phyloP scores from a whole-genome alignment of 768 basidiomycete species.

The Naganishia vaughanmartiniae region DNA sequence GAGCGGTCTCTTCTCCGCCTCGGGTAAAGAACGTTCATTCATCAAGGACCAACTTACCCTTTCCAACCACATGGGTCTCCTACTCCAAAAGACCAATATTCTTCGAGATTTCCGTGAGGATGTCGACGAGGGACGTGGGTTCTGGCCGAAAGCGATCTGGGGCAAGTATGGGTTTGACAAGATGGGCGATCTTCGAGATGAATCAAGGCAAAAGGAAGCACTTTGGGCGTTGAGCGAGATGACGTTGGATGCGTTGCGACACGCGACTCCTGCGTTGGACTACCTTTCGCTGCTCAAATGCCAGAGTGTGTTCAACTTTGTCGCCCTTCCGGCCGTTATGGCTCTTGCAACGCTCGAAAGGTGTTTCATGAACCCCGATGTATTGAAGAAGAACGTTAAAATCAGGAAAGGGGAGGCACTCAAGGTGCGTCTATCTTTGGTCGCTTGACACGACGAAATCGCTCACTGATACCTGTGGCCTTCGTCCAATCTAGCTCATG shows the following conservation, averaged over 20 bases:
- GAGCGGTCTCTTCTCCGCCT: conserved; percentile 79
- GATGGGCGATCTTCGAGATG: conserved; percentile 52
- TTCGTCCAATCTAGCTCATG: conserved; percentile 64
- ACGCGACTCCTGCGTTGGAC: conserved; percentile 80
- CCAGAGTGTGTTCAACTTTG: conserved; percentile 93
- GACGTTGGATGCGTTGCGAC: conserved; percentile 80
- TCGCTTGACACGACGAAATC: neutral
- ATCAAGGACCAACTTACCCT: conserved; percentile 78
- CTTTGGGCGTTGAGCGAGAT: conserved; percentile 81
- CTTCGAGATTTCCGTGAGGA: conserved; percentile 94
- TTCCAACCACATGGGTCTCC: conserved; percentile 88
- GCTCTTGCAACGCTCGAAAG: conserved; percentile 87
- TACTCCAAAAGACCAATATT: conserved; percentile 98
- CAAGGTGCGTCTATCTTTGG: conserved; percentile 57
- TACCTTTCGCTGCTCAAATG: conserved; percentile 82
- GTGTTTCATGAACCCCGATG: conserved; percentile 87
- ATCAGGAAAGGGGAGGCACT: conserved; percentile 91
- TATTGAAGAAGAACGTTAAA: conserved; percentile 86
- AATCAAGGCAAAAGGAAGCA: conserved; percentile 64
- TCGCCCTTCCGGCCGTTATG: conserved; percentile 91
- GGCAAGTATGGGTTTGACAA: conserved; percentile 65
- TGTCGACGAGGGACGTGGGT: conserved; percentile 73
- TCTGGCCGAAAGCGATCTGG: conserved; percentile 97
- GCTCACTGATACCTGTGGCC: neutral
- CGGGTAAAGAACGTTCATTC: conserved; percentile 73